These are phyloP conservation scores for Aphanocladium album DNA, from an alignment of 2,329 filamentous ascomycete genomes.

Conservation along the genomic window DNA sequence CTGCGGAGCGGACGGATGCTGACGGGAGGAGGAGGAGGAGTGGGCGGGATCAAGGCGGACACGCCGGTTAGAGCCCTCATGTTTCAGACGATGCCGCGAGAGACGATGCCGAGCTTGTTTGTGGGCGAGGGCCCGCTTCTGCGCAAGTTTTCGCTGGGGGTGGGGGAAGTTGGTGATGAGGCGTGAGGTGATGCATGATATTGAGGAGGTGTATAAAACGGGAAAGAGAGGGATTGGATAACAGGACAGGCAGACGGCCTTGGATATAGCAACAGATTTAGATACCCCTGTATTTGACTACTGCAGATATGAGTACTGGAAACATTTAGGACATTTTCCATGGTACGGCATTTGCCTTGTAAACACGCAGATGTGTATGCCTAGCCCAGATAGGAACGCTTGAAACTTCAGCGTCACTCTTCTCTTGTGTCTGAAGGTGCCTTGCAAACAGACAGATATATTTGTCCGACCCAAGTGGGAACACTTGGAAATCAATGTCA, in stretches of 20 bases:
- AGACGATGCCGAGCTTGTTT: slow-evolving; percentile 43
- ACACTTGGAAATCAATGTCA: too few species aligned
- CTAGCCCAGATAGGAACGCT: too few species aligned
- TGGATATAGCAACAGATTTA: too few species aligned
- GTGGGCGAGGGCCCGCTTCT: slow-evolving; percentile 34
- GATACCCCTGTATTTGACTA: too few species aligned
- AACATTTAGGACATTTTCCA: too few species aligned
- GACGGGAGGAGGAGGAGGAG: neutral
- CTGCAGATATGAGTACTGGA: too few species aligned
- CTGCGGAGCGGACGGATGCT: slow-evolving; percentile 39
- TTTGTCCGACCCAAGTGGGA: too few species aligned
- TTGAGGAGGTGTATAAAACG: neutral
- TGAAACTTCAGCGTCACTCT: too few species aligned
- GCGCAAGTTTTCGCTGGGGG: slow-evolving; percentile 41
- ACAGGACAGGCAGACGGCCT: neutral
- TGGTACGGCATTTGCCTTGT: too few species aligned
- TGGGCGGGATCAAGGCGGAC: slow-evolving; percentile 21
- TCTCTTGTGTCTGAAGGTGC: too few species aligned
- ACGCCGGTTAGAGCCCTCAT: slow-evolving; percentile 38
- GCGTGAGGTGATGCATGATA: slow-evolving; percentile 17
- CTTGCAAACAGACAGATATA: too few species aligned
- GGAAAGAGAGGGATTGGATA: neutral
- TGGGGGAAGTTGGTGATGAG: slow-evolving; percentile 29
- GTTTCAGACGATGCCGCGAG: slow-evolving; percentile 41
- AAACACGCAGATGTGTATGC: too few species aligned